Evolutionary conservation across 2,329 filamentous ascomycete genomes (phyloP).

Genomic region (Grosmannia clavigera): DNA sequence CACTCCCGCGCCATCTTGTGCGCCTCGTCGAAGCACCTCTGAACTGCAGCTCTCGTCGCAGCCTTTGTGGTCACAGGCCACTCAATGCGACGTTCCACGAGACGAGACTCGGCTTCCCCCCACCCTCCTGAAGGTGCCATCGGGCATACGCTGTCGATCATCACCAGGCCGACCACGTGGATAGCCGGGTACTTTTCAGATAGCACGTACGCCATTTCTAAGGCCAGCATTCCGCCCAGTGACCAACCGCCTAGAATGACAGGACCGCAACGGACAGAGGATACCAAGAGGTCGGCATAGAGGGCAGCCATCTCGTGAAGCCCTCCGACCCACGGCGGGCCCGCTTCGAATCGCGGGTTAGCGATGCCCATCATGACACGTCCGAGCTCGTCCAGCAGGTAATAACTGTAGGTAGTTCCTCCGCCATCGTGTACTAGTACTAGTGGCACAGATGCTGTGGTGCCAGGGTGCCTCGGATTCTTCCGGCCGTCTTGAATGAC

Average conservation of each 20-base stretch:
- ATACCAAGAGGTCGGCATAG: slow-evolving; percentile 34
- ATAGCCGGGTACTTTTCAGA: slow-evolving; percentile 17
- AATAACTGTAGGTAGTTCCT: slow-evolving; percentile 46
- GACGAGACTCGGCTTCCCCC: slow-evolving; percentile 12
- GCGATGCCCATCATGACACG: slow-evolving; percentile 41
- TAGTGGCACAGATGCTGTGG: slow-evolving; percentile 26
- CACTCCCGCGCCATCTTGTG: slow-evolving; percentile 27
- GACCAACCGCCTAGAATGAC: slow-evolving; percentile 45
- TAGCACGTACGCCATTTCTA: slow-evolving; percentile 36
- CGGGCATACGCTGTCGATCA: slow-evolving; percentile 37
- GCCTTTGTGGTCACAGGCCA: slow-evolving; percentile 17
- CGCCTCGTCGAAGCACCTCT: slow-evolving; percentile 30
- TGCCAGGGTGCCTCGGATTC: slow-evolving; percentile 5
- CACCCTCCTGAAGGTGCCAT: slow-evolving; percentile 3
- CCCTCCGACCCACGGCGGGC: slow-evolving; percentile 35
- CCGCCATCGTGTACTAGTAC: slow-evolving; percentile 50
- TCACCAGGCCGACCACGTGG: slow-evolving; percentile 35
- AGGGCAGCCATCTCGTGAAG: slow-evolving; percentile 40
- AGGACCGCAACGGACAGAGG: slow-evolving; percentile 23
- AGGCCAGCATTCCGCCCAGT: slow-evolving; percentile 36
- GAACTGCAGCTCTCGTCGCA: slow-evolving; percentile 18
- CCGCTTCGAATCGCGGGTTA: slow-evolving; percentile 39
- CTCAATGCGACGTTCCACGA: slow-evolving; percentile 15
- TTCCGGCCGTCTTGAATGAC: slow-evolving; percentile 13
- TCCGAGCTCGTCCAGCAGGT: slow-evolving; percentile 35